Evolutionary conservation across 2,329 filamentous ascomycete genomes (phyloP), one percentile per base, ranked within the genome.

Genomic region (Colletotrichum liriopes): DNA sequence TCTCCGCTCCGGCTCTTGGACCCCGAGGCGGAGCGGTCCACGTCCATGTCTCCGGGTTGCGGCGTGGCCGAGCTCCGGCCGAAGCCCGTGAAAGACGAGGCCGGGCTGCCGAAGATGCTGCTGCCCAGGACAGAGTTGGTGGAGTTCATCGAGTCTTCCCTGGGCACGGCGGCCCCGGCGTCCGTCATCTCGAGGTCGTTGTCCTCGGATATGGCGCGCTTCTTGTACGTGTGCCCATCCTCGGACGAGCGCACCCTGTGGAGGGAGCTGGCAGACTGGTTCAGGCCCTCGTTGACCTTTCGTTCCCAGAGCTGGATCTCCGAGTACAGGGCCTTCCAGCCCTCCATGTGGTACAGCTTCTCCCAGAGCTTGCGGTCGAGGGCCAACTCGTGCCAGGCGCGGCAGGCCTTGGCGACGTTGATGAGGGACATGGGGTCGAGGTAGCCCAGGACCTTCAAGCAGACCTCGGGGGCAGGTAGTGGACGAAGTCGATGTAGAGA

Each of bases 401-500:
- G 91, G 45, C 94, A 98, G 20, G 94, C 91, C 55, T 90, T 89
- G 0, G 94, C 94, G 2, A 95, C 93, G 61, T 90, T 91, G 68
- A 98, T 87, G 49, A 99, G 86, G 0, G 95, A 96, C 37, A 91
- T 81, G 0, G 95, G 93, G 66, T 95, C 93, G 61, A 99, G 91
- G 78, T 95, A 96, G 20, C 93, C 92, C 54, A 99, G 92, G 55
- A 98, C 93, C 78, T 97, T 93, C 55, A 96, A 91, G 73, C 94
- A 97, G 77, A 99, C 93, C 81, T 99, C 96, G 35, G 94, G 91
- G 96, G 96, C 0, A 99, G 89, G 77, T 94, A 91, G 74, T 90
- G 86, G 52, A 98, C 91, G 66, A 98, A 98, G 82, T 99, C 94
- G 83, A 98, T 96, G 82, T 98, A 95, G 3, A 98, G 91, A 64